phyloP scores from a whole-genome alignment of 73 alveolate genomes.

The Paramecium bursaria region DNA sequence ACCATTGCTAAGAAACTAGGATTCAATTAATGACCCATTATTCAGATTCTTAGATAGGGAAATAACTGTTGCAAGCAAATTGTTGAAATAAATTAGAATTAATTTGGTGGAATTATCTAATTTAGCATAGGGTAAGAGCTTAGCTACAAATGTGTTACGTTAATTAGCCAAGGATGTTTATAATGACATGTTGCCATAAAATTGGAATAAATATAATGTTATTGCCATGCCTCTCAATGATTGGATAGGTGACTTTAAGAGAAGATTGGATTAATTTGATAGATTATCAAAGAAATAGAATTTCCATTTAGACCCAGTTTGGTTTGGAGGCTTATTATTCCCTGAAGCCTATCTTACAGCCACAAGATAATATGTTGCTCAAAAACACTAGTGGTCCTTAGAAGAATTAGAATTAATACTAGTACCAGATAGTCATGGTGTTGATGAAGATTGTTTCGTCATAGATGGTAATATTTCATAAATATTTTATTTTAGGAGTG shows the following conservation, averaged over 20 bases:
- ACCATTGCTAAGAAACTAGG: slow-evolving; percentile 81
- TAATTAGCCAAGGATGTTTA: slow-evolving; percentile 87
- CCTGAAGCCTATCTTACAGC: slow-evolving; percentile 99
- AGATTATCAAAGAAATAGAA: slow-evolving; percentile 68
- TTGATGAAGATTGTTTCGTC: slow-evolving; percentile 81
- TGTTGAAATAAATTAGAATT: slow-evolving; percentile 78
- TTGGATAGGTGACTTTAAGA: slow-evolving; percentile 95
- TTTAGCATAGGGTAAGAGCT: slow-evolving; percentile 89
- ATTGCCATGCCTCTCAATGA: slow-evolving; percentile 92
- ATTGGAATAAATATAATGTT: slow-evolving; percentile 90
- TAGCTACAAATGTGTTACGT: slow-evolving; percentile 89
- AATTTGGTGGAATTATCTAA: slow-evolving; percentile 83
- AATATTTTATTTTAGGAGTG: no score
- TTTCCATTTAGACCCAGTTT: slow-evolving; percentile 76
- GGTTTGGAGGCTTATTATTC: slow-evolving; percentile 99
- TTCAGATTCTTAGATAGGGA: slow-evolving; percentile 98
- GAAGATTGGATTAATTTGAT: slow-evolving; percentile 88
- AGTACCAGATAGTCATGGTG: slow-evolving; percentile 72
- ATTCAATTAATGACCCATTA: slow-evolving; percentile 89
- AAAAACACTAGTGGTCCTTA: slow-evolving; percentile 85
- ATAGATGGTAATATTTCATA: no score
- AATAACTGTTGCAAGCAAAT: slow-evolving; percentile 88
- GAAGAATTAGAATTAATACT: slow-evolving; percentile 91
- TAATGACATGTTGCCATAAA: slow-evolving; percentile 89
- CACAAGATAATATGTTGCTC: slow-evolving; percentile 95